Percentiles rank a stretch among this genome's conserved stretches.
These are phyloP conservation scores for Aspergillus aculeatus DNA, from an alignment of 2,329 filamentous ascomycete genomes.

Conservation along the genomic window DNA sequence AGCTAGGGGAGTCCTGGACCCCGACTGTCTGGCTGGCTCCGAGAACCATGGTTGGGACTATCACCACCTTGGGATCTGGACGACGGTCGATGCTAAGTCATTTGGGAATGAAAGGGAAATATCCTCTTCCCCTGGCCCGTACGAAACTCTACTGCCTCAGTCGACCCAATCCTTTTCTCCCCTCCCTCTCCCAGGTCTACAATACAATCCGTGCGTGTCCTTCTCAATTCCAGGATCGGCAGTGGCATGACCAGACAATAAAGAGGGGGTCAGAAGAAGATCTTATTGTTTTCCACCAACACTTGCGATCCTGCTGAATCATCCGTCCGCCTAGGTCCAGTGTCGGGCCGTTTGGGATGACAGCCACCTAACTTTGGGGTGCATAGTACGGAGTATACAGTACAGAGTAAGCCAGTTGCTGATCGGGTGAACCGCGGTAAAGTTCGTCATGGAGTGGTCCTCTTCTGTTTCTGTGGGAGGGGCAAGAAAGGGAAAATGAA, in stretches of 20 bases:
- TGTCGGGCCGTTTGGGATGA: constrained; percentile 9
- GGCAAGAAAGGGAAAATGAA: neutral
- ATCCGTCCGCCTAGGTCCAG: neutral
- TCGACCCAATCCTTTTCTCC: neutral
- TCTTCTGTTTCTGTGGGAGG: neutral
- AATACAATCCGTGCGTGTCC: neutral
- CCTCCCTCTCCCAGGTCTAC: neutral
- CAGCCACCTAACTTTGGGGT: neutral
- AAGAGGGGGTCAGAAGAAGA: neutral
- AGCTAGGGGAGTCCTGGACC: neutral
- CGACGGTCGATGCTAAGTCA: neutral
- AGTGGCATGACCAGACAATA: neutral
- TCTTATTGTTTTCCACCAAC: neutral
- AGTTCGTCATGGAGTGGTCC: constrained; percentile 2
- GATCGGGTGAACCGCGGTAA: constrained; percentile 7
- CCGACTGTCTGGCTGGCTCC: neutral
- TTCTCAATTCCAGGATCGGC: neutral
- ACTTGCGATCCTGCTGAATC: neutral
- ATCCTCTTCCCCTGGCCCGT: neutral
- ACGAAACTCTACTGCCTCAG: neutral
- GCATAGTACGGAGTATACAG: too few relatives aligned
- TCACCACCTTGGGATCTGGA: neutral
- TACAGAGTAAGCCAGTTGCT: neutral
- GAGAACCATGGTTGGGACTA: constrained; percentile 1
- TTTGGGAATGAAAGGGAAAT: neutral